Evolutionary conservation across 169 alveolate species (phyloP), one percentile per base, ranked within the genome.

Genomic region (Plasmodium vinckei): DNA sequence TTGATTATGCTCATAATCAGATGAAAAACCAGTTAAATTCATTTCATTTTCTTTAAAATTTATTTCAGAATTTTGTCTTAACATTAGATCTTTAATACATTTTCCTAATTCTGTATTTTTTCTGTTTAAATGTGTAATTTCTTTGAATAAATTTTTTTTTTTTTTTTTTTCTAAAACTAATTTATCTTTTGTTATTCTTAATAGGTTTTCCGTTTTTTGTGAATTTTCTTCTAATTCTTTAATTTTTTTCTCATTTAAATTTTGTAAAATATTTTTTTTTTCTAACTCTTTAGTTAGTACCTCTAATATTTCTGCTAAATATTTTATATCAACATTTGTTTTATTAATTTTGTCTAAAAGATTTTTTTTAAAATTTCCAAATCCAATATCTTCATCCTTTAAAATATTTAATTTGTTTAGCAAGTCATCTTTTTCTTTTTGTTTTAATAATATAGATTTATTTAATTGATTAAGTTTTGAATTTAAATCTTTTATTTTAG

Each of bases 241-340:
- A 19, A 82, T 12, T 19, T 68, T 7, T 46, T 27, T 47, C 3
- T 17, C 19, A 21, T 39, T 68, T 9, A 0, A 5, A 13, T 21
- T 57, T 71, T 82, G 73, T 47, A 67, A 17, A 13, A 17, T n/a
- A 12, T 21, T 82, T 67, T 68, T 82, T 17, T 68, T 67, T 71
- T 82, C 90, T 39, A 82, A 15, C 27, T 82, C 90, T 39, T 67
- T 69, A 19, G 90, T 82, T 54, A 82, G 17, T 21, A 59, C 7
- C 46, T 82, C 84, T 19, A 82, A 33, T 25, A 65, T 19, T 60
- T 82, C 86, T 10, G 90, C 90, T 5, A 82, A 49, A 44, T 68
- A 25, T 57, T 82, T 65, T 39, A 82, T 82, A 33, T 82, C 90
- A 9, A 63, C 51, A 23, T 82, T 68, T 33, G 90, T 82, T 44